Percentiles rank a stretch among this genome's conserved stretches.
Evolutionary conservation across 2,329 filamentous ascomycete genomes (phyloP).

Genomic region (Pyricularia pennisetigena): DNA sequence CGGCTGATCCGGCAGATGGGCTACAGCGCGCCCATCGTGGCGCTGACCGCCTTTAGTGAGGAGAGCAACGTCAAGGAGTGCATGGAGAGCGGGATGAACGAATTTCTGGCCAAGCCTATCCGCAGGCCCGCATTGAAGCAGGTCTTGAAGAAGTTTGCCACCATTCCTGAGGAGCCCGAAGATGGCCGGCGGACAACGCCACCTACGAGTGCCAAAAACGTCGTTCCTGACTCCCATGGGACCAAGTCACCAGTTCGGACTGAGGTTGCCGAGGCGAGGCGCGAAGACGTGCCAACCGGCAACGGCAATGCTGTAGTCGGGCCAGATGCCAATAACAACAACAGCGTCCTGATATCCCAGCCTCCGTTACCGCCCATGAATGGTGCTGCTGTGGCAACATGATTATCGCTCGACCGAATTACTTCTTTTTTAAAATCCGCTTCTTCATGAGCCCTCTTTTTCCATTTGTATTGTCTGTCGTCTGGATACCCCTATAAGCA

Average conservation of each 20-base stretch:
- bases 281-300: neutral
- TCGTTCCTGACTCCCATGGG: neutral
- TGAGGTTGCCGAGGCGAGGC: neutral
- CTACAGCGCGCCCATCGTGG: conserved; percentile 81
- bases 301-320: neutral
- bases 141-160: conserved; percentile 74
- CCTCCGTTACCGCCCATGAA: neutral
- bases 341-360: neutral
- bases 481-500: neutral
- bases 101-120: conserved; percentile 72
- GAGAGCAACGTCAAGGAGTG: conserved; percentile 82
- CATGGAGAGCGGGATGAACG: conserved; percentile 85
- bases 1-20: conserved; percentile 77
- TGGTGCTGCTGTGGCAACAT: neutral
- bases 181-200: conserved; percentile 23
- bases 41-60: conserved; percentile 81
- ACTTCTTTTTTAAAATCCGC: neutral
- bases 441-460: neutral
- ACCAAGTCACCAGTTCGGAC: neutral
- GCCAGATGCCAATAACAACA: neutral
- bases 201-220: neutral
- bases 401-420: neutral
- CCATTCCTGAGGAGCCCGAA: conserved; percentile 64
- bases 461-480: neutral
- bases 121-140: conserved; percentile 77